Conservation (phyloP, 345 rosid genomes). For the Odontarrhena argentea region DNA sequence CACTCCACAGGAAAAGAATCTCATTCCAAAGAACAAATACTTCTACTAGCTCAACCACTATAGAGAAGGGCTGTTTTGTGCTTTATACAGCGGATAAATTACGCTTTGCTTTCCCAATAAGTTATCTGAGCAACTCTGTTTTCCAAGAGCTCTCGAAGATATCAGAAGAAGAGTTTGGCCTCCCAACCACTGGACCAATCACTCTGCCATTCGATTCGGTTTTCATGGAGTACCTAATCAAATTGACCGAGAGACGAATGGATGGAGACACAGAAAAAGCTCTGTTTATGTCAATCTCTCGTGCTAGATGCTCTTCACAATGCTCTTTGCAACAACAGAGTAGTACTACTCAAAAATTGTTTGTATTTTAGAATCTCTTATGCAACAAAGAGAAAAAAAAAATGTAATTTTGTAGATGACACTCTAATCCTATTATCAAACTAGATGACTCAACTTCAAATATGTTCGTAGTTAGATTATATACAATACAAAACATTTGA, state of each 20-base stretch:
- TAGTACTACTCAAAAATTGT: neutral
- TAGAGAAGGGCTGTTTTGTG: constrained; percentile 38
- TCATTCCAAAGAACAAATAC: constrained; percentile 19
- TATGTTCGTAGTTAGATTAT: too few species aligned
- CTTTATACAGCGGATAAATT: constrained; percentile 34
- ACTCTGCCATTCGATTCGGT: constrained; percentile 37
- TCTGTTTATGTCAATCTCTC: constrained; percentile 5
- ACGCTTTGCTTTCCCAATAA: constrained; percentile 4
- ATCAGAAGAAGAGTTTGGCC: constrained; percentile 47
- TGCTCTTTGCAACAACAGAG: neutral
- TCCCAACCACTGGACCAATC: constrained; percentile 40
- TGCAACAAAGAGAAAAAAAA: too few species aligned
- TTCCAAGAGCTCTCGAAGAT: constrained; percentile 41
- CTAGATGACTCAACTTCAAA: too few species aligned
- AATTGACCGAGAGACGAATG: constrained; percentile 4
- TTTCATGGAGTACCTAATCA: constrained; percentile 39
- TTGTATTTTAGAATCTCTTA: neutral
- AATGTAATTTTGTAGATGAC: neutral
- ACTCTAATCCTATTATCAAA: too few species aligned
- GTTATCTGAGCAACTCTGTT: constrained; percentile 31
- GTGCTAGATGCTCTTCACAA: constrained; percentile 21
- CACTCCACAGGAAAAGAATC: constrained; percentile 25
- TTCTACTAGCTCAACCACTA: neutral
- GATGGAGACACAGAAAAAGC: constrained; percentile 27
- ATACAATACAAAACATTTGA: too few species aligned